phyloP scores from a whole-genome alignment of 441 rosid genomes.

The Dalechampia spathulata region DNA sequence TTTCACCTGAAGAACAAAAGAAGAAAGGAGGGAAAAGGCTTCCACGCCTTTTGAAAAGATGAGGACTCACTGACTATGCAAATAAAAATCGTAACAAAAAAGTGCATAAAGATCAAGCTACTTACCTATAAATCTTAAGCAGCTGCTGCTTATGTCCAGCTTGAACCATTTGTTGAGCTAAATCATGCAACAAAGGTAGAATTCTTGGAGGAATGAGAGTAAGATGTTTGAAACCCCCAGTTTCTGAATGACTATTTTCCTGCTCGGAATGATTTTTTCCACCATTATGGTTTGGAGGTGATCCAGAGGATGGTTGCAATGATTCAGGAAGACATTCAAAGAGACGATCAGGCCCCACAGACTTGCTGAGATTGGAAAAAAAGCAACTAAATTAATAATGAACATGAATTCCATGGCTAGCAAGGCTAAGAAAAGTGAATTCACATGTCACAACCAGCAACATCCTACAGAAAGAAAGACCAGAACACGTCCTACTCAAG shows the following conservation, averaged over 20 bases:
- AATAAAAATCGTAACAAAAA: no score
- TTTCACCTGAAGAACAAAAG: not conserved
- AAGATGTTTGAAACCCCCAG: constrained; percentile 63
- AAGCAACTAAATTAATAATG: constrained; percentile 3
- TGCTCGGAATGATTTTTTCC: constrained; percentile 51
- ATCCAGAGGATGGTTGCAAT: constrained; percentile 71
- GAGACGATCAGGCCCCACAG: constrained; percentile 92
- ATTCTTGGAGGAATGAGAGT: constrained; percentile 80
- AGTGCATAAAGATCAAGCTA: constrained; percentile 9
- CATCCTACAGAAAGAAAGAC: not conserved
- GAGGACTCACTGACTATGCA: not conserved
- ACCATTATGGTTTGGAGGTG: constrained; percentile 38
- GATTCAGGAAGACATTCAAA: constrained; percentile 94
- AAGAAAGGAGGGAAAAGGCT: not conserved
- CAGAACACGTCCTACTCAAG: not conserved
- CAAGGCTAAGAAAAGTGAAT: constrained; percentile 2
- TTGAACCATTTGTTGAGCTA: constrained; percentile 88
- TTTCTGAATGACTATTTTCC: constrained; percentile 44
- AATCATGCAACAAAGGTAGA: constrained; percentile 84
- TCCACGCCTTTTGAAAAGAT: not conserved
- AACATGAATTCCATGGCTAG: constrained; percentile 1
- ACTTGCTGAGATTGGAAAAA: constrained; percentile 50
- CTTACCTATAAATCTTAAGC: constrained; percentile 65
- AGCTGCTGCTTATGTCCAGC: constrained; percentile 82
- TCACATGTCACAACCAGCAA: constrained; percentile 1